Evolutionary conservation across 169 alveolate species (phyloP).

Genomic region (Blepharisma undulans): DNA sequence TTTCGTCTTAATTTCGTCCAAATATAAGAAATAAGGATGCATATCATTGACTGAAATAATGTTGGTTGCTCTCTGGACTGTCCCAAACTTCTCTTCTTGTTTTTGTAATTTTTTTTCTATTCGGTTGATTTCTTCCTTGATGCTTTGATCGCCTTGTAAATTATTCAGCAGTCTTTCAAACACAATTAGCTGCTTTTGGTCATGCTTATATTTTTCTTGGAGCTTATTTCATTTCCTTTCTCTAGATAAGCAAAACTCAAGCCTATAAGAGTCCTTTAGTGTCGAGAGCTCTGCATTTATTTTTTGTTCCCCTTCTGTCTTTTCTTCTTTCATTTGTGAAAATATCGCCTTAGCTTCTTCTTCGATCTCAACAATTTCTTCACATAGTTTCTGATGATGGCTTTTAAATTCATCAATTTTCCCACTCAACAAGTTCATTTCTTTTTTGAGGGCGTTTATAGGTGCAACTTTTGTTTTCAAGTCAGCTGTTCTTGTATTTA

Average conservation of each 20-base stretch:
- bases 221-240: background rate
- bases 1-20: background rate
- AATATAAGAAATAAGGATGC: slow-evolving; percentile 1
- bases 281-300: background rate
- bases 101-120: background rate
- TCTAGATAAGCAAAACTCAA: background rate
- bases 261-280: background rate
- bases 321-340: background rate
- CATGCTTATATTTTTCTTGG: background rate
- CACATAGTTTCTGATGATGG: background rate
- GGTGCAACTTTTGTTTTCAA: background rate
- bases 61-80: background rate
- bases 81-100: background rate
- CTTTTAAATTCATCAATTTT: background rate
- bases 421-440: background rate
- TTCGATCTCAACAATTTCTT: background rate
- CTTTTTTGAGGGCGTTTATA: background rate
- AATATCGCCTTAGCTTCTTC: background rate
- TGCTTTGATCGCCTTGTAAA: background rate
- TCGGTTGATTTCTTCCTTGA: slow-evolving; percentile 3
- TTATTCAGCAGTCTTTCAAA: background rate
- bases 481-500: background rate
- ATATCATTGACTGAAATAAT: background rate
- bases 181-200: background rate
- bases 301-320: background rate